phyloP scores from a whole-genome alignment of 2,329 filamentous ascomycete genomes.

The Beauveria scarabaeidicola region DNA sequence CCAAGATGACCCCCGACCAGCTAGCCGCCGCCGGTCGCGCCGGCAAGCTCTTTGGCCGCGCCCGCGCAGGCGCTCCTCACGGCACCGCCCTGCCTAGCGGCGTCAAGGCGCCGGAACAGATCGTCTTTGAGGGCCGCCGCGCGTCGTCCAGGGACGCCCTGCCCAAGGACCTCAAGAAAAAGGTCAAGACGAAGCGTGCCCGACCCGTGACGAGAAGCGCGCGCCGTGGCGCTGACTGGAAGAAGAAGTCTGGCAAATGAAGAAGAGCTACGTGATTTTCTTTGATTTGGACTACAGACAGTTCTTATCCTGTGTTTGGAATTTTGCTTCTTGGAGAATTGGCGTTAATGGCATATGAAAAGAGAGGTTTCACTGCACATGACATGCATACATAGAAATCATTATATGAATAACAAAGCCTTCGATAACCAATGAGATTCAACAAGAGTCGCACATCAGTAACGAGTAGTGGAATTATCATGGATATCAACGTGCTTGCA shows the following conservation, averaged over 20 bases:
- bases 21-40: constrained; percentile 66
- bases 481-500: constrained; percentile 24
- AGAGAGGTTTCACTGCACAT: constrained; percentile 1
- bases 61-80: constrained; percentile 40
- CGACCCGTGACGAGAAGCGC: constrained; percentile 31
- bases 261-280: neutral
- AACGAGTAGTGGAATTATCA: constrained; percentile 19
- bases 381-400: constrained; percentile 1
- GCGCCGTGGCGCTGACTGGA: constrained; percentile 35
- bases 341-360: constrained; percentile 3
- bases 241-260: constrained; percentile 22
- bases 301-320: neutral
- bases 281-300: neutral
- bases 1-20: constrained; percentile 62
- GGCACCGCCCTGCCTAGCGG: constrained; percentile 16
- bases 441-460: neutral
- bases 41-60: constrained; percentile 62
- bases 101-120: constrained; percentile 54
- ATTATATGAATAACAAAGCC: neutral
- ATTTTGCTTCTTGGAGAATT: neutral
- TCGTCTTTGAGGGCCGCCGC: constrained; percentile 75
- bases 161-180: constrained; percentile 50
- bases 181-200: constrained; percentile 37
- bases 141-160: constrained; percentile 59
- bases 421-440: neutral